A percentile compares a stretch with the other conserved stretches of the same genome.
phyloP scores from a whole-genome alignment of 106 monocot genomes.

The Allium fistulosum region DNA sequence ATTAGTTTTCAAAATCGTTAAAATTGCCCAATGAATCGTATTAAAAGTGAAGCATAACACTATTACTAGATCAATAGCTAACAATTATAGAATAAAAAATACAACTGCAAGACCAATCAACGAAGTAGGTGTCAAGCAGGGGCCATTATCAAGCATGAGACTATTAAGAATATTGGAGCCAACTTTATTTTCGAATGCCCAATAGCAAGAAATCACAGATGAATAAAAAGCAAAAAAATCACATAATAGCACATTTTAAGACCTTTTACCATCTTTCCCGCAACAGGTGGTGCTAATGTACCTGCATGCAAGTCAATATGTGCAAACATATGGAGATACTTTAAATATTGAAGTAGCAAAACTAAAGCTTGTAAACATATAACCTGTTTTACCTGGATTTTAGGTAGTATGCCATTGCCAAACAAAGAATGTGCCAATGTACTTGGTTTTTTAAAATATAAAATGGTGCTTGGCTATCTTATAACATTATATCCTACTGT shows the following conservation, averaged over 20 bases:
- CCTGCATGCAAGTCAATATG: constrained; percentile 22
- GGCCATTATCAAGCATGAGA: constrained; percentile 54
- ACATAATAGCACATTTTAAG: constrained; percentile 60
- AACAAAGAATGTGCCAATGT: too few species aligned
- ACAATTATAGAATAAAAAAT: constrained; percentile 63
- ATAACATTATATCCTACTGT: too few species aligned
- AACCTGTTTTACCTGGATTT: too few species aligned
- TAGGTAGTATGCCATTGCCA: too few species aligned
- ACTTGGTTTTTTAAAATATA: too few species aligned
- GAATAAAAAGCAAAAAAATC: constrained; percentile 61
- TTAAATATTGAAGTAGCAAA: too few species aligned
- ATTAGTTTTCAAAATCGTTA: too few species aligned
- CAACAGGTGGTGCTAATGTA: constrained; percentile 67
- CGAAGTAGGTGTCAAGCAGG: constrained; percentile 63
- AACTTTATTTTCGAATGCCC: constrained; percentile 28
- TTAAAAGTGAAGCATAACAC: too few species aligned
- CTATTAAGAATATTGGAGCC: constrained; percentile 52
- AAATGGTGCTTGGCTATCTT: too few species aligned
- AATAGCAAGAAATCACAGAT: constrained; percentile 10
- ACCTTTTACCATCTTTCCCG: constrained; percentile 78
- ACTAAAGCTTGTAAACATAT: too few species aligned
- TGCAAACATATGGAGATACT: too few species aligned
- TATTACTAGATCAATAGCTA: neutral
- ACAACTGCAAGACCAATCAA: constrained; percentile 51
- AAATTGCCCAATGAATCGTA: too few species aligned